Evolutionary conservation across 305 asterid genomes (phyloP).

Genomic region (Solanum hybrid): DNA sequence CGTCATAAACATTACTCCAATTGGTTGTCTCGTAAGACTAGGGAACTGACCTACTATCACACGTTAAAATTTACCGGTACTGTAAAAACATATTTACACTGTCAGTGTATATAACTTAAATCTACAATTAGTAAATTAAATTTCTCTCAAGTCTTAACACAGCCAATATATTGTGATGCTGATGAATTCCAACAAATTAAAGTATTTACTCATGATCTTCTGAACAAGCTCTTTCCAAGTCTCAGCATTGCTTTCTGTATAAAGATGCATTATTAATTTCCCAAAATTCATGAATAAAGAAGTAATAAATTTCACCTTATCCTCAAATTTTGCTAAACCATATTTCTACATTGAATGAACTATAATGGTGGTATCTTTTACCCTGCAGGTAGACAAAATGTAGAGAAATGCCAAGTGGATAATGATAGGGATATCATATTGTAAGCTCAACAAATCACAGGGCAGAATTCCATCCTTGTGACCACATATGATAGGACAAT

Average conservation of each 20-base stretch:
- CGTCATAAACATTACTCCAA: too few relatives aligned
- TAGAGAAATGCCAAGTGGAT: not conserved
- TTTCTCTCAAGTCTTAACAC: constrained; percentile 57
- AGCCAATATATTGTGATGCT: constrained; percentile 48
- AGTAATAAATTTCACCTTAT: not conserved
- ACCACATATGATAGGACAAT: not conserved
- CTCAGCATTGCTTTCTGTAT: constrained; percentile 23
- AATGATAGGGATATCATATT: not conserved
- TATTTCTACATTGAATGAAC: not conserved
- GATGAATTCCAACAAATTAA: constrained; percentile 74
- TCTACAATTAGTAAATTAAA: not conserved
- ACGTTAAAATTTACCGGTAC: too few relatives aligned
- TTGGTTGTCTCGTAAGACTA: not conserved
- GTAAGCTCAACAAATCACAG: not conserved
- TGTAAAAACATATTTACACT: not conserved
- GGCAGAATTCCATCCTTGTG: not conserved
- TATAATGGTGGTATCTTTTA: too few relatives aligned
- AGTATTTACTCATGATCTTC: constrained; percentile 73
- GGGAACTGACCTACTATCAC: not conserved
- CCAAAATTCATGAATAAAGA: not conserved
- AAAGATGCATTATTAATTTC: not conserved
- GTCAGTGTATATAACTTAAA: not conserved
- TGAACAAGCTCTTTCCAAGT: constrained; percentile 65
- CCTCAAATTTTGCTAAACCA: not conserved
- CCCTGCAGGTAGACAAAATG: not conserved